phyloP scores from a whole-genome alignment of 495 filamentous ascomycete species.

The Penicillium psychrofluorescens region DNA sequence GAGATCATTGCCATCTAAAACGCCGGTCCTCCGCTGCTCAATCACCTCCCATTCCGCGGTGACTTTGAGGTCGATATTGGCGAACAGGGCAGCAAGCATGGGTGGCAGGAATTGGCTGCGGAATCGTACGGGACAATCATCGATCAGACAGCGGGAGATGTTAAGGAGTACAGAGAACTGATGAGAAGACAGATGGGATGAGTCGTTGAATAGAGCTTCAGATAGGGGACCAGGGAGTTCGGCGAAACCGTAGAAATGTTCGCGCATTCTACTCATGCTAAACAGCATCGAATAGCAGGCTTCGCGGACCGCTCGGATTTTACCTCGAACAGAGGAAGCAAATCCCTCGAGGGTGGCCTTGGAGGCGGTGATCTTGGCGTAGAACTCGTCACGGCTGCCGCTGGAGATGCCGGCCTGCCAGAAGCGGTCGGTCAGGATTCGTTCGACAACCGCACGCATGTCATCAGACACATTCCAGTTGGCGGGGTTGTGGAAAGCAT shows the following conservation, averaged over 20 bases:
- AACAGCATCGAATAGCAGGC: conserved; percentile 88
- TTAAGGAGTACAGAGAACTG: conserved; percentile 88
- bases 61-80: conserved; percentile 80
- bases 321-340: conserved; percentile 83
- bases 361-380: conserved; percentile 80
- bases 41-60: conserved; percentile 71
- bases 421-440: conserved; percentile 89
- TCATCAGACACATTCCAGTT: conserved; percentile 83
- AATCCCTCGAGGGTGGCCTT: conserved; percentile 87
- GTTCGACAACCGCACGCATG: conserved; percentile 66
- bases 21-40: conserved; percentile 56
- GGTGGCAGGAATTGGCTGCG: conserved; percentile 79
- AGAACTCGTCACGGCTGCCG: conserved; percentile 93
- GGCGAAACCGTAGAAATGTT: conserved; percentile 80
- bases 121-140: conserved; percentile 76
- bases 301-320: conserved; percentile 83
- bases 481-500: conserved; percentile 83
- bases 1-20: conserved; percentile 53
- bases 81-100: conserved; percentile 72
- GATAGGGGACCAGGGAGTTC: conserved; percentile 81
- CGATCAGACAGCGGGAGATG: conserved; percentile 76
- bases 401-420: conserved; percentile 98
- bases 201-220: conserved; percentile 76
- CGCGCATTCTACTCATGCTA: conserved; percentile 81
- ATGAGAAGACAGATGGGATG: conserved; percentile 79